Evolutionary conservation across 2,329 filamentous ascomycete species (phyloP).

Genomic region (Arthrinium phaeospermum): DNA sequence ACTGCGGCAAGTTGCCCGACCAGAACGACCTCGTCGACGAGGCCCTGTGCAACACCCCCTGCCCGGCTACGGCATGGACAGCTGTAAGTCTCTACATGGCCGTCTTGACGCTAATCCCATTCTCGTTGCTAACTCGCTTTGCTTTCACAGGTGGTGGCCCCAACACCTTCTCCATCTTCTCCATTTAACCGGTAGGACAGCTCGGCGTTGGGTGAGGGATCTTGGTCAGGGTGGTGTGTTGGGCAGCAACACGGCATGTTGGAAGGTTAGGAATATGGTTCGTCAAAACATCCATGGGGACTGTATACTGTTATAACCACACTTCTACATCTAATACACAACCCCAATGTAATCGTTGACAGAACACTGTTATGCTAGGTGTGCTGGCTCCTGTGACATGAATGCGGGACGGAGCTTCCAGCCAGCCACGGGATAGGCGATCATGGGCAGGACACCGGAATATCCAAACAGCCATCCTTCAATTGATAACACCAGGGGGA

Average conservation of each 20-base stretch:
- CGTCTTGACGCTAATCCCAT: too few relatives aligned
- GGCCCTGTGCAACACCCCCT: slow-evolving; percentile 11
- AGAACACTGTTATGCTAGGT: too few relatives aligned
- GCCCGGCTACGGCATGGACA: slow-evolving; percentile 1
- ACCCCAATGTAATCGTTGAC: too few relatives aligned
- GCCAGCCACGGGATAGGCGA: too few relatives aligned
- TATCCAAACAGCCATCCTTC: too few relatives aligned
- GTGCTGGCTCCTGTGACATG: too few relatives aligned
- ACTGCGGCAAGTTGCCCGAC: slow-evolving; percentile 17
- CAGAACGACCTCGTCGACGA: slow-evolving; percentile 16
- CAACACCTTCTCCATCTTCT: neutral
- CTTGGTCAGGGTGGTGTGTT: neutral
- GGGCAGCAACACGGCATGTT: neutral
- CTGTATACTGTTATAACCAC: neutral
- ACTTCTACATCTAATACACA: too few relatives aligned
- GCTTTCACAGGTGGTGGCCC: neutral
- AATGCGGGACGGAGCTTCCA: too few relatives aligned
- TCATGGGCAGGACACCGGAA: too few relatives aligned
- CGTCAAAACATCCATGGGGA: neutral
- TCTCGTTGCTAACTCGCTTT: neutral
- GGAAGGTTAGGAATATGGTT: neutral
- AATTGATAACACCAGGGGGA: too few relatives aligned
- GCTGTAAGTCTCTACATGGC: neutral
- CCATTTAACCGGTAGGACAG: neutral
- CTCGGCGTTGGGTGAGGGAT: neutral